Percentiles rank a stretch among this genome's conserved stretches.
Conservation (phyloP, 2,329 filamentous ascomycete genomes). For the Cyclaneusma minus region DNA sequence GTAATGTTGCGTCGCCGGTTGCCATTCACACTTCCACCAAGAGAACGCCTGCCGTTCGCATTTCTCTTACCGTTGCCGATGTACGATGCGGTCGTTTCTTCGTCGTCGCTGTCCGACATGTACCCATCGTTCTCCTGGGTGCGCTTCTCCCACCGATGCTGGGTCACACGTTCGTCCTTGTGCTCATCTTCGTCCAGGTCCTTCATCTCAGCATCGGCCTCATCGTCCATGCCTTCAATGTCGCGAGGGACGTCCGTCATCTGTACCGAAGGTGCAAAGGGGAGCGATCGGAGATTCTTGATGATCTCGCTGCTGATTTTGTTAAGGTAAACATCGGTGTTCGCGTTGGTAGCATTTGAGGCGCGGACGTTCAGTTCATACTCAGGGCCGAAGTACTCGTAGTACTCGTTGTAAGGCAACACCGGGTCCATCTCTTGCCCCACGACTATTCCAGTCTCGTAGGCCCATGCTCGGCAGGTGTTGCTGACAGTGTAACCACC, state of each 20-base stretch:
- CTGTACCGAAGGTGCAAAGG: conserved; percentile 78
- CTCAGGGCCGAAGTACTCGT: conserved; percentile 83
- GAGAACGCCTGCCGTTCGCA: conserved; percentile 39
- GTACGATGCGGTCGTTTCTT: conserved; percentile 63
- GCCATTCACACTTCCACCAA: too few relatives aligned
- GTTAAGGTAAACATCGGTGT: conserved; percentile 67
- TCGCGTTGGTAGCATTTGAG: conserved; percentile 82
- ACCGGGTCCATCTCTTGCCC: conserved; percentile 59
- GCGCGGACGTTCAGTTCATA: conserved; percentile 83
- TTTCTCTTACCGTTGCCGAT: conserved; percentile 28
- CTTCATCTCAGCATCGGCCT: conserved; percentile 49
- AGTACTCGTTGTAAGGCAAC: conserved; percentile 95
- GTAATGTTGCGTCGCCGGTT: too few relatives aligned
- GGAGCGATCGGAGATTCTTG: conserved; percentile 76
- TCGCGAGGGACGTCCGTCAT: conserved; percentile 62
- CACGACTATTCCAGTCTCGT: conserved; percentile 86
- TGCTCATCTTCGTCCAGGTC: conserved; percentile 74
- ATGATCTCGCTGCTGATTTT: conserved; percentile 69
- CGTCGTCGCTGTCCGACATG: conserved; percentile 77
- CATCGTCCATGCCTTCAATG: conserved; percentile 46
- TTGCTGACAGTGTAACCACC: conserved; percentile 95
- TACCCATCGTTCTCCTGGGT: conserved; percentile 63
- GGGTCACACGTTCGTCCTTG: conserved; percentile 67
- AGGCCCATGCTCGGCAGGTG: conserved; percentile 90
- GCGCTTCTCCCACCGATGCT: conserved; percentile 69